A percentile compares a stretch with the other conserved stretches of the same genome.
These are phyloP conservation scores for Canavalia ensiformis DNA, from an alignment of 306 rosid species.

Conservation along the genomic window DNA sequence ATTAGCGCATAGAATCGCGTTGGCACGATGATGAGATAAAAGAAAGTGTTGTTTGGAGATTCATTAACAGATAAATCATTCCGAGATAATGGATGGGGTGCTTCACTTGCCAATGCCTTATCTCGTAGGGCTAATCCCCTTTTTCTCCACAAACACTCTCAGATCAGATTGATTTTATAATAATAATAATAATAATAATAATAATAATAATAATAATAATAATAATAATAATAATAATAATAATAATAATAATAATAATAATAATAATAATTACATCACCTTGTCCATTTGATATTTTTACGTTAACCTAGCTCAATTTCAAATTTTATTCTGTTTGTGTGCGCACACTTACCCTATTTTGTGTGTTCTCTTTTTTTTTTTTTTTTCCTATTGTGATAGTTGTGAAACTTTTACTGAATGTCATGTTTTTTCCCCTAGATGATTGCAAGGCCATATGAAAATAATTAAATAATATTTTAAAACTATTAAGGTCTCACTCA, in stretches of 20 bases:
- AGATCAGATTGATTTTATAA: slow-evolving; percentile 8
- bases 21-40: slow-evolving; percentile 60
- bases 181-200: too few species aligned
- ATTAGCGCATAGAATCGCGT: not conserved
- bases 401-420: too few species aligned
- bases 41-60: slow-evolving; percentile 85
- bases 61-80: slow-evolving; percentile 80
- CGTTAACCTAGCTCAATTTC: not conserved
- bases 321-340: not conserved
- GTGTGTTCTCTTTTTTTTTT: not conserved
- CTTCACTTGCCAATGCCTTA: slow-evolving; percentile 75
- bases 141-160: not conserved
- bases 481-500: not conserved
- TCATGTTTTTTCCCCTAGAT: too few species aligned
- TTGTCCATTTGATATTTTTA: slow-evolving; percentile 71
- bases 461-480: too few species aligned
- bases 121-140: slow-evolving; percentile 69
- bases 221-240: too few species aligned
- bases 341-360: not conserved
- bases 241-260: too few species aligned
- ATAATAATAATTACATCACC: slow-evolving; percentile 51
- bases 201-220: not conserved
- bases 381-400: too few species aligned
- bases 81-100: slow-evolving; percentile 79
- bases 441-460: too few species aligned